Evolutionary conservation across 2,329 filamentous ascomycete genomes (phyloP), one percentile per base, ranked within the genome.

Genomic region (Epichloe sibirici): DNA sequence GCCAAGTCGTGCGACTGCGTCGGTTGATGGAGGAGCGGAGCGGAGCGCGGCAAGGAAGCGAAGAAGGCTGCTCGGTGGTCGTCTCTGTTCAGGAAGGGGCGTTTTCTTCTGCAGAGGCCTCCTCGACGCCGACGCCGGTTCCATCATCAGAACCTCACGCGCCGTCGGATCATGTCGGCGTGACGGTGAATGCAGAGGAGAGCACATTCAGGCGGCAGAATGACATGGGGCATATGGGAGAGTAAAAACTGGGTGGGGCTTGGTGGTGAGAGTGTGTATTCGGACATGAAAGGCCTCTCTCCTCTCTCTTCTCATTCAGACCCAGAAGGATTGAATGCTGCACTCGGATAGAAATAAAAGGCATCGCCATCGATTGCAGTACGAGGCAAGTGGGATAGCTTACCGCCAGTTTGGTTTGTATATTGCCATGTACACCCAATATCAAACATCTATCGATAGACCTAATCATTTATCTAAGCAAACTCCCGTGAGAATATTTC

Each of bases 161-260:
- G 4, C 43, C 59, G 2, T 5, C 55, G 2, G 57, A 61, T 1
- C 58, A 61, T 5, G 65, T 71, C 1, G 63, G 57, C 4, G 74
- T 78, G 69, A 62, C 58, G 3, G 70, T 71, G 2, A 62, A 61
- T 28, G 70, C 72, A 0, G 69, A 78, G 48, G 71, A 77, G 56
- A 69, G 77, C 2, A 73, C 74, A 0, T 78, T 80, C 53, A 61
- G 76, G n/a, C 61, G 61, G 45, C 70, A 77, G 61, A 79, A 75
- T 23, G 72, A 71, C 13, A 66, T 79, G 59, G 59, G 76, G 76
- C 0, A 62, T 80, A 1, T 75, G 71, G 69, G 75, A 79, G 59
- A 75, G 72, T 35, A 64, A 65, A 65, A 55, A 70, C 67, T 2
- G 77, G 76, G 2, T 79, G 71, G 67, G 76, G 69, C 0, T 64